A percentile compares a stretch with the other conserved stretches of the same genome.
Conservation (phyloP, 257 asterid genomes). For the Plectranthus barbatus region DNA sequence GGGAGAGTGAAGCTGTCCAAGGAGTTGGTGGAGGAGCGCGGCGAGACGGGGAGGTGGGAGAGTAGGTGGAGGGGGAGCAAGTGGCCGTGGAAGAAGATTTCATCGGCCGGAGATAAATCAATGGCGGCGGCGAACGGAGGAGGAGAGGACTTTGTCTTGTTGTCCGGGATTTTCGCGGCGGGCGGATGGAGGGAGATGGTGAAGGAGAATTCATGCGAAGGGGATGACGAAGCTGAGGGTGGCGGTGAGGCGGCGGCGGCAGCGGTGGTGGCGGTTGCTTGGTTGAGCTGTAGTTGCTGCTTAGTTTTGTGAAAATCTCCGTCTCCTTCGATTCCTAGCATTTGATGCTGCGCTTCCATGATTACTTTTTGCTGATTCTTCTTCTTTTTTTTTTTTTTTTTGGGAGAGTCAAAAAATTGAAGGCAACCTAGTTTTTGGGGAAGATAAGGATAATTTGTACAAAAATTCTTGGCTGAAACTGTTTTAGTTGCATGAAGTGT, state of each 20-base stretch:
- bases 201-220: slow-evolving; percentile 88
- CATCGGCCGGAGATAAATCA: slow-evolving; percentile 93
- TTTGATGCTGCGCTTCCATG: slow-evolving; percentile 35
- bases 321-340: slow-evolving; percentile 15
- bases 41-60: slow-evolving; percentile 54
- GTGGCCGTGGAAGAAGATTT: slow-evolving; percentile 90
- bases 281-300: slow-evolving; percentile 16
- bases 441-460: slow-evolving; percentile 42
- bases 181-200: slow-evolving; percentile 60
- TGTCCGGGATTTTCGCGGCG: slow-evolving; percentile 6
- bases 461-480: background rate
- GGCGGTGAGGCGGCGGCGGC: slow-evolving; percentile 20
- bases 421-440: slow-evolving; percentile 3
- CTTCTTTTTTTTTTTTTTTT: too few species aligned
- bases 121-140: slow-evolving; percentile 45
- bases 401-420: background rate
- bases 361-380: background rate
- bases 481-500: slow-evolving; percentile 16
- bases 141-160: slow-evolving; percentile 24
- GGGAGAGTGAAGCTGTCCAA: slow-evolving; percentile 58
- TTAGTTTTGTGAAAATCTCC: slow-evolving; percentile 7
- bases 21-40: slow-evolving; percentile 65
- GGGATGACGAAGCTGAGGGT: slow-evolving; percentile 66
- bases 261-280: slow-evolving; percentile 14
- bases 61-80: slow-evolving; percentile 83